Evolutionary conservation across 2,329 filamentous ascomycete genomes (phyloP).

Genomic region (Pyrenophora graminea): DNA sequence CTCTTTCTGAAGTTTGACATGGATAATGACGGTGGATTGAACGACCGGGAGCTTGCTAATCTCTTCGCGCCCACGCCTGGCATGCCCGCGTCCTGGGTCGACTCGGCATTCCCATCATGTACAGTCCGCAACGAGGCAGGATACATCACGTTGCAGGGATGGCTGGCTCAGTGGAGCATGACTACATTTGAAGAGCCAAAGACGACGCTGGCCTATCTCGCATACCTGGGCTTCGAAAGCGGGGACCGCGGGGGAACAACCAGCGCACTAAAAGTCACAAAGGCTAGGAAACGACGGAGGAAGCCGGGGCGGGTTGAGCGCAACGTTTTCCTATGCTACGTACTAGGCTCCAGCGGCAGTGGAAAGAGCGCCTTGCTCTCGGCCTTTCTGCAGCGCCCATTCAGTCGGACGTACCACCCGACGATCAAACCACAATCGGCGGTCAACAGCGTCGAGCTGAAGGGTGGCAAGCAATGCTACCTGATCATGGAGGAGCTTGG

Average conservation of each 20-base stretch:
- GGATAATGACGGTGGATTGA: constrained; percentile 94
- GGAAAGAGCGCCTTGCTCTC: constrained; percentile 92
- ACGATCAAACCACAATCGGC: constrained; percentile 93
- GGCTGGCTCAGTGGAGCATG: constrained; percentile 99
- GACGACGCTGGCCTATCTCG: constrained; percentile 92
- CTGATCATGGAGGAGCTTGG: constrained; percentile 94
- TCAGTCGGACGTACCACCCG: constrained; percentile 80
- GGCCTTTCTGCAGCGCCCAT: constrained; percentile 86
- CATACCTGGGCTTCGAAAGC: constrained; percentile 92
- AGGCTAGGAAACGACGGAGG: constrained; percentile 81
- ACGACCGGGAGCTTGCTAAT: constrained; percentile 79
- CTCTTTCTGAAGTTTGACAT: constrained; percentile 94
- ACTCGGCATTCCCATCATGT: constrained; percentile 87
- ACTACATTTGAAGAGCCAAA: constrained; percentile 96
- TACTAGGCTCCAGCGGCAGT: constrained; percentile 81
- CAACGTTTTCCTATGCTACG: constrained; percentile 92
- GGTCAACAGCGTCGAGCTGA: constrained; percentile 94
- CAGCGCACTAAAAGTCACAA: constrained; percentile 89
- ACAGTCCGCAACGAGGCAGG: constrained; percentile 95
- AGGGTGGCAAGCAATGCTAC: constrained; percentile 95
- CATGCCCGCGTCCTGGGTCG: constrained; percentile 81
- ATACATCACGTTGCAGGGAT: constrained; percentile 93
- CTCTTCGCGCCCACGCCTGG: constrained; percentile 94
- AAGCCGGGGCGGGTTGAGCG: constrained; percentile 85
- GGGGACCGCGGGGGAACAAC: constrained; percentile 72